Conservation (phyloP, 2,329 filamentous ascomycete genomes). For the Verticillium tricorpus region DNA sequence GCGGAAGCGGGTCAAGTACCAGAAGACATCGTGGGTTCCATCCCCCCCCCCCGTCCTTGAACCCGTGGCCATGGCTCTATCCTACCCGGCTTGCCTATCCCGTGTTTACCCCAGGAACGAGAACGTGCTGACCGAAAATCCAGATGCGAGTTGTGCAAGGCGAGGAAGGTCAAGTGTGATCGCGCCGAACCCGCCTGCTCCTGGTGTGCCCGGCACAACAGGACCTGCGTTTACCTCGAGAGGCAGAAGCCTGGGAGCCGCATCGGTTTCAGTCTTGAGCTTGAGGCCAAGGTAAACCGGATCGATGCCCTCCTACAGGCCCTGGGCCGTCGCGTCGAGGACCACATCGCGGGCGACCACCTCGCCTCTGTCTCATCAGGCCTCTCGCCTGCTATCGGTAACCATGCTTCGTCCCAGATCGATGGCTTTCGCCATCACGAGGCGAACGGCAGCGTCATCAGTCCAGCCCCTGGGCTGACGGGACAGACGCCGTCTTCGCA, state of each 20-base stretch:
- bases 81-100: neutral
- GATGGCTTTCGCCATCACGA: slow-evolving; percentile 19
- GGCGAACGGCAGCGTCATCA: slow-evolving; percentile 12
- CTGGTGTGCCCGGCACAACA: slow-evolving; percentile 65
- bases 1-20: slow-evolving; percentile 33
- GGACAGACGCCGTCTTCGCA: slow-evolving; percentile 17
- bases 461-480: slow-evolving; percentile 12
- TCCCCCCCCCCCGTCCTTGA: neutral
- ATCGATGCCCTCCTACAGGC: slow-evolving; percentile 43
- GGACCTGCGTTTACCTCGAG: slow-evolving; percentile 64
- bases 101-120: neutral
- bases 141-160: slow-evolving; percentile 41
- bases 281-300: slow-evolving; percentile 50
- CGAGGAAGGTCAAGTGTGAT: slow-evolving; percentile 43
- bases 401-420: slow-evolving; percentile 26
- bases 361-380: slow-evolving; percentile 13
- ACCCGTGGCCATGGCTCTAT: neutral
- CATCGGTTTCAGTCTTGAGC: slow-evolving; percentile 58
- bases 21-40: slow-evolving; percentile 35
- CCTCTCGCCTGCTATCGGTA: slow-evolving; percentile 28
- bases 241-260: slow-evolving; percentile 64
- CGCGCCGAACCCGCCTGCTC: slow-evolving; percentile 59
- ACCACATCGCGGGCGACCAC: slow-evolving; percentile 33
- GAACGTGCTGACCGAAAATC: neutral
- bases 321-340: slow-evolving; percentile 35